Evolutionary conservation across 768 basidiomycete genomes (phyloP), one percentile per base, ranked within the genome.

Genomic region (Xanthoconium stramineum): DNA sequence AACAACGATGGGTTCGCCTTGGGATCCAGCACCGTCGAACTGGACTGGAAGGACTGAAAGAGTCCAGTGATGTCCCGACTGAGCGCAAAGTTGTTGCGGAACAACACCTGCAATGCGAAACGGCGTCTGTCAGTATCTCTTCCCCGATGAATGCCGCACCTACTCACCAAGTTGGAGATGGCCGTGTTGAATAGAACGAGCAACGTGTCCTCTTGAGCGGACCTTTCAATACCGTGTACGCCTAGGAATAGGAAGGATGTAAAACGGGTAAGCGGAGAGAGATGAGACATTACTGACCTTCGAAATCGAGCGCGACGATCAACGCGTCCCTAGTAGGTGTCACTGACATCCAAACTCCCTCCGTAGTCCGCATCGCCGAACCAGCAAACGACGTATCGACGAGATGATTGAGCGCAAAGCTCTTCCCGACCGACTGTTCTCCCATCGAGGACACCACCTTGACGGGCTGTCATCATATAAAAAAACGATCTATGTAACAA

Each of bases 401-500:
- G 6, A 86, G 71, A 57, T 86, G 85, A 49, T 85, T 84, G 37
- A 85, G 64, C 0, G 79, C 71, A 51, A 77, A 86, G 50, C 78
- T 81, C 60, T 84, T 85, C 1, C 83, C 85, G 1, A 85, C 84
- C 0, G 82, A 84, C 62, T 86, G 84, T 63, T 85, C 83, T 1
- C 83, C 84, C 85, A 85, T 85, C 0, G 84, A 86, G 0, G 84
- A 83, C 2, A 85, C 84, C 4, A 85, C 85, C 58, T 76, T 79
- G 14, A 86, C 83, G 3, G 83, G 83, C 81, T 85, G 37, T 49
- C 12, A 39, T 36, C 8, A 15, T 7, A 19, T 55, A 13, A 66
- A 37, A n/a, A 30, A 33, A 3, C 3, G 1, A 11, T 1, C 2
- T 10, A 3, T 2, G 2, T 3, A 30, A 1, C 1, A 4, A 19